phyloP scores from a whole-genome alignment of 2,329 filamentous ascomycete genomes.

The Scytalidium lignicola region DNA sequence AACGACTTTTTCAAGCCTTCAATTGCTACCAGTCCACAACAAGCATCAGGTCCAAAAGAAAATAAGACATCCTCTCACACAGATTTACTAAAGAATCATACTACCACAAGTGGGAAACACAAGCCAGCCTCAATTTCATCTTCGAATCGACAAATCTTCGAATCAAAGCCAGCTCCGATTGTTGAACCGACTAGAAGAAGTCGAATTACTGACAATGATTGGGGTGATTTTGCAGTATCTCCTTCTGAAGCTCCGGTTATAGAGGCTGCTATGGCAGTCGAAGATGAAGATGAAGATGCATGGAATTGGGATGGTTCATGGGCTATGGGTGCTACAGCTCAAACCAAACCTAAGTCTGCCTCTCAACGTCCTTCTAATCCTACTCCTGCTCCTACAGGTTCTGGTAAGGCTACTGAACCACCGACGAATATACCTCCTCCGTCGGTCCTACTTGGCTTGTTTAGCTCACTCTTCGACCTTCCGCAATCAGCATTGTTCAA shows the following conservation, averaged over 20 bases:
- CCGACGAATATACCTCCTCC: slow-evolving; percentile 81
- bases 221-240: slow-evolving; percentile 47
- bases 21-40: slow-evolving; percentile 21
- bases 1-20: slow-evolving; percentile 24
- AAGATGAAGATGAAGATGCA: slow-evolving; percentile 19
- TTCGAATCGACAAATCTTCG: slow-evolving; percentile 24
- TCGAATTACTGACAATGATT: slow-evolving; percentile 40
- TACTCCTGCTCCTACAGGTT: slow-evolving; percentile 2
- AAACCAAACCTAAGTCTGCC: background rate
- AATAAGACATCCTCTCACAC: slow-evolving; percentile 49
- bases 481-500: slow-evolving; percentile 62
- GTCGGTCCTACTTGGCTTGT: slow-evolving; percentile 71
- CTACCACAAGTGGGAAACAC: slow-evolving; percentile 25
- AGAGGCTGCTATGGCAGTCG: slow-evolving; percentile 8
- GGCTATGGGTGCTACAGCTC: background rate
- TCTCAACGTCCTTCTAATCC: background rate
- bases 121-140: slow-evolving; percentile 27
- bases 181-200: slow-evolving; percentile 20
- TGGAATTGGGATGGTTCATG: slow-evolving; percentile 26
- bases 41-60: slow-evolving; percentile 39
- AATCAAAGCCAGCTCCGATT: slow-evolving; percentile 16
- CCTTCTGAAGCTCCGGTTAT: slow-evolving; percentile 20
- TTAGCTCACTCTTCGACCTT: slow-evolving; percentile 64
- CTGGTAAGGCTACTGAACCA: slow-evolving; percentile 4
- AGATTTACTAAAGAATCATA: slow-evolving; percentile 40